These are phyloP conservation scores for Seiridium cupressi DNA, from an alignment of 2,329 filamentous ascomycete species.

Conservation along the genomic window DNA sequence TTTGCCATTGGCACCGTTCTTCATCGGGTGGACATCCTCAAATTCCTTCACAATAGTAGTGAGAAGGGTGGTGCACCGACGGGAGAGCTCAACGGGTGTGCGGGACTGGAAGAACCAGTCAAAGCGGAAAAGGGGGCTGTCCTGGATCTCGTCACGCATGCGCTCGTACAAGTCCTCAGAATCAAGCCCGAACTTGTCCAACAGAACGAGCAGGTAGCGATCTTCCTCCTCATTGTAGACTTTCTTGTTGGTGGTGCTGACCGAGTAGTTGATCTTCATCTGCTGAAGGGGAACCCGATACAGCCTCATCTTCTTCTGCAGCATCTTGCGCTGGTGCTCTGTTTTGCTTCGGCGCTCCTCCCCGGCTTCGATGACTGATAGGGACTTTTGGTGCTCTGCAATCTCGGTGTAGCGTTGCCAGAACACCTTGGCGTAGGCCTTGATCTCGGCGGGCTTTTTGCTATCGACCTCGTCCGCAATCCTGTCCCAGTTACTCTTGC, in stretches of 20 bases:
- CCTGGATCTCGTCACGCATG: slow-evolving; percentile 95
- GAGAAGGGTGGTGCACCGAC: slow-evolving; percentile 89
- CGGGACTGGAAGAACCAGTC: slow-evolving; percentile 99
- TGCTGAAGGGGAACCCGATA: slow-evolving; percentile 98
- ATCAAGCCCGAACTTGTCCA: slow-evolving; percentile 91
- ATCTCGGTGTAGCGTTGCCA: slow-evolving; percentile 96
- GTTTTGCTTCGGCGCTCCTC: slow-evolving; percentile 88
- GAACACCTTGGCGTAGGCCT: slow-evolving; percentile 89
- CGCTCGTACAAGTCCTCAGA: slow-evolving; percentile 86
- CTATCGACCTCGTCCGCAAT: slow-evolving; percentile 90
- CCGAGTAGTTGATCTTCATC: slow-evolving; percentile 97
- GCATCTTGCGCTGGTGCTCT: slow-evolving; percentile 87
- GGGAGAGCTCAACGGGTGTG: slow-evolving; percentile 87
- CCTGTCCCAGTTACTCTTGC: slow-evolving; percentile 77
- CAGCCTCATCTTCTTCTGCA: slow-evolving; percentile 92
- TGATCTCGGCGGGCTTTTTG: slow-evolving; percentile 82
- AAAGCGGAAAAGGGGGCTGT: slow-evolving; percentile 92
- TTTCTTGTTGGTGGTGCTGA: slow-evolving; percentile 99
- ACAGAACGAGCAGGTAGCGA: slow-evolving; percentile 87
- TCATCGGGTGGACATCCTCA: slow-evolving; percentile 61
- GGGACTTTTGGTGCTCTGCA: slow-evolving; percentile 81
- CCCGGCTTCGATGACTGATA: slow-evolving; percentile 86
- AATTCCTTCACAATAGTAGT: slow-evolving; percentile 96
- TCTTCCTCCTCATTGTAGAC: slow-evolving; percentile 99
- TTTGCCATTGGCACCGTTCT: slow-evolving; percentile 65